Evolutionary conservation across 768 basidiomycete genomes (phyloP).

Genomic region (Cystofilobasidium capitatum): DNA sequence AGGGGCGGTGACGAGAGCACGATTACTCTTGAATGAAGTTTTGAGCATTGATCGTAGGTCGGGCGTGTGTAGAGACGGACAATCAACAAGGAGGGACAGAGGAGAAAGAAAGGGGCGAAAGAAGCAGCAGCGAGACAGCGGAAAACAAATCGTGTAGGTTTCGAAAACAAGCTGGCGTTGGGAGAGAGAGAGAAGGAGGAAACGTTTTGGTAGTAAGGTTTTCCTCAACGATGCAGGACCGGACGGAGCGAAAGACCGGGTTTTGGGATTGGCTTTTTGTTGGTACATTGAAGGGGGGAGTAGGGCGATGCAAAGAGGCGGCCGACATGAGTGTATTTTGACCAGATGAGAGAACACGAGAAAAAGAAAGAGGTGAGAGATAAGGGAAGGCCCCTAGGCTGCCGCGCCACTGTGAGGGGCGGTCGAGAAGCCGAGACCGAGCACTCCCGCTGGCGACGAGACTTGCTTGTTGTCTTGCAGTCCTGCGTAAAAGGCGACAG

Average conservation of each 20-base stretch:
- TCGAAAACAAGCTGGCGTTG: no score
- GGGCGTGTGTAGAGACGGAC: background rate
- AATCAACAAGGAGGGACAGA: background rate
- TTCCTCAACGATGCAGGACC: no score
- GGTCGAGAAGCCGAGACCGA: background rate
- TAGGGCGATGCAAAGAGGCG: no score
- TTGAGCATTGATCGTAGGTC: background rate
- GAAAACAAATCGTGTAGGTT: no score
- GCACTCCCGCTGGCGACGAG: background rate
- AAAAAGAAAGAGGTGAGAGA: no score
- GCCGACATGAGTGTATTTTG: no score
- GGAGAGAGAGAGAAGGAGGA: background rate
- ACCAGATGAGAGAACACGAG: background rate
- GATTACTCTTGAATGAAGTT: background rate
- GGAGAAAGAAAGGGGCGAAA: background rate
- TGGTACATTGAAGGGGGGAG: no score
- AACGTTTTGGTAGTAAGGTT: no score
- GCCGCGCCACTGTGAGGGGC: background rate
- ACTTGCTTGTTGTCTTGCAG: background rate
- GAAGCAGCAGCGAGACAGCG: background rate
- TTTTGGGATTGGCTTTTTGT: no score
- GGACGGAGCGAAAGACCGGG: no score
- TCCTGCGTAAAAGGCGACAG: background rate
- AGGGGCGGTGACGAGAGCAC: background rate
- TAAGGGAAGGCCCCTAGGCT: no score